These are phyloP conservation scores for Wickerhamia fluorescens DNA, from an alignment of 805 yeast species.

Conservation along the genomic window DNA sequence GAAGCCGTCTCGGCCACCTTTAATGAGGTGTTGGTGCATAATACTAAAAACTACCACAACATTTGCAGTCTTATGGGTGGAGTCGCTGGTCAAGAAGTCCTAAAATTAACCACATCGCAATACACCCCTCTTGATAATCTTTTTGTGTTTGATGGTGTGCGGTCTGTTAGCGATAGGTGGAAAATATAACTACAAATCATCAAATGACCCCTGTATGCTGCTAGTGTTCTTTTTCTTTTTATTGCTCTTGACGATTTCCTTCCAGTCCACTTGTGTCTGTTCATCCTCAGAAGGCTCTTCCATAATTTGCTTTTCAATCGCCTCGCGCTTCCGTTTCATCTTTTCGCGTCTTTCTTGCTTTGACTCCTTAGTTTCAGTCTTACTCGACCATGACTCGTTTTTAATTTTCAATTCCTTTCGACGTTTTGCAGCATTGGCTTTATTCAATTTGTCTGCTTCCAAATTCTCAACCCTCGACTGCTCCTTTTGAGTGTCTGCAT, in stretches of 20 bases:
- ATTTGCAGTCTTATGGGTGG: constrained; percentile 75
- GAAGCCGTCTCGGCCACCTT: constrained; percentile 11
- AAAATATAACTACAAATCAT: constrained; percentile 34
- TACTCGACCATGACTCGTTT: constrained; percentile 78
- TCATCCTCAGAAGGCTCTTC: constrained; percentile 37
- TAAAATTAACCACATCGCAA: constrained; percentile 72
- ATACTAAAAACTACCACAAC: constrained; percentile 46
- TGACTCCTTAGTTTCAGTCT: constrained; percentile 53
- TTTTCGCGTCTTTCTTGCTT: constrained; percentile 62
- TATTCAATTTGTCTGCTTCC: constrained; percentile 36
- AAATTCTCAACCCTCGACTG: constrained; percentile 50
- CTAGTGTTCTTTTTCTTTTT: constrained; percentile 49
- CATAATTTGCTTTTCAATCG: constrained; percentile 48
- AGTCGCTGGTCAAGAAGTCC: constrained; percentile 74
- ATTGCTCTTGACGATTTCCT: constrained; percentile 60
- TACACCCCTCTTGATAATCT: constrained; percentile 72
- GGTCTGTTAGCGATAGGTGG: constrained; percentile 40
- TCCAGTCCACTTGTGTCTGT: constrained; percentile 74
- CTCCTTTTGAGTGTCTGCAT: constrained; percentile 61
- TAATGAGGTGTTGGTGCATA: constrained; percentile 30
- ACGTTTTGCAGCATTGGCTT: constrained; percentile 32
- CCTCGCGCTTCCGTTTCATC: constrained; percentile 58
- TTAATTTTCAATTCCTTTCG: constrained; percentile 41
- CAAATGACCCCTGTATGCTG: constrained; percentile 53
- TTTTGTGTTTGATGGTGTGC: constrained; percentile 66